phyloP scores from a whole-genome alignment of 148 eudicot species.

The Tetragonia tetragonoides region DNA sequence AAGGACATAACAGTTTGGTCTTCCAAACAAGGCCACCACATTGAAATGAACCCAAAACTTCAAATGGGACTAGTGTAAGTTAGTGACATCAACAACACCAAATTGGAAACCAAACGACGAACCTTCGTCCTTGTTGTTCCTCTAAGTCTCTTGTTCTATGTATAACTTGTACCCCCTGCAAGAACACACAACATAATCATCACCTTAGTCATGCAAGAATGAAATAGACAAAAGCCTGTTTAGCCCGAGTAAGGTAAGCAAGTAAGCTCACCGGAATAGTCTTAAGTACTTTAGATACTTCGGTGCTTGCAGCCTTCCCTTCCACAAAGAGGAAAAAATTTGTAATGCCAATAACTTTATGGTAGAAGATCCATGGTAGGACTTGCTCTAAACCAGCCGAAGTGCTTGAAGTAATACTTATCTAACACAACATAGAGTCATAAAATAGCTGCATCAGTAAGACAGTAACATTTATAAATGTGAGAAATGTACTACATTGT shows the following conservation, averaged over 20 bases:
- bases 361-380: constrained; percentile 79
- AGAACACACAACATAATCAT: neutral
- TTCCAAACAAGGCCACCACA: neutral
- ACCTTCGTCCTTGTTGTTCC: constrained; percentile 79
- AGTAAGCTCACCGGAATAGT: constrained; percentile 55
- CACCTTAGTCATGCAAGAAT: neutral
- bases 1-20: neutral
- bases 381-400: constrained; percentile 77
- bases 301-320: constrained; percentile 59
- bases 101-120: constrained; percentile 18
- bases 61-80: neutral
- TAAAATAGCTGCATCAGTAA: neutral
- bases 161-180: constrained; percentile 62
- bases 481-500: neutral
- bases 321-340: constrained; percentile 61
- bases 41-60: neutral
- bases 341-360: constrained; percentile 64
- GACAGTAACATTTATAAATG: neutral
- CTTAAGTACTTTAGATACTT: constrained; percentile 50
- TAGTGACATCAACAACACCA: neutral
- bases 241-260: neutral
- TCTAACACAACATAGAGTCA: constrained; percentile 28
- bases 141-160: constrained; percentile 67
- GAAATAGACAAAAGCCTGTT: neutral
- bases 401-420: constrained; percentile 73